Conservation (phyloP, 2,329 filamentous ascomycete species). For the Thelonectria blattea region DNA sequence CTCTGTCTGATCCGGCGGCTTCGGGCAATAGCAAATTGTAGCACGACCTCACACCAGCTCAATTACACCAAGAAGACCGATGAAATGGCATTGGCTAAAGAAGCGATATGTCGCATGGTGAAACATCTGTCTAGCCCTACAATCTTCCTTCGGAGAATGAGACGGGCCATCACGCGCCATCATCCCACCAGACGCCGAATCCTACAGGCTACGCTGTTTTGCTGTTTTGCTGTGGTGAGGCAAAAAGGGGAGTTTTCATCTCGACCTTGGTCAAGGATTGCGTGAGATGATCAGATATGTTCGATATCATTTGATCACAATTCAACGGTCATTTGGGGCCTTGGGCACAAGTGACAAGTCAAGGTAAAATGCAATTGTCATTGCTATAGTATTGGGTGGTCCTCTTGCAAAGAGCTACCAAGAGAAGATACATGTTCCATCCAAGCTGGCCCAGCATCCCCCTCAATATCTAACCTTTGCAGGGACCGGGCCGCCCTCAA, state of each 20-base stretch:
- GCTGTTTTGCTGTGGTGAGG: neutral
- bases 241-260: neutral
- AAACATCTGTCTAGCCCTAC: slow-evolving; percentile 13
- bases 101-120: slow-evolving; percentile 2
- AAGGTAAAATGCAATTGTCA: neutral
- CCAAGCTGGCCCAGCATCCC: neutral
- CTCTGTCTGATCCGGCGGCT: neutral
- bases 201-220: neutral
- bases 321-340: no score
- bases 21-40: no score
- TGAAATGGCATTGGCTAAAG: no score
- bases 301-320: no score
- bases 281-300: neutral
- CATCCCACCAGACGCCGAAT: neutral
- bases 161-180: neutral
- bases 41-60: neutral
- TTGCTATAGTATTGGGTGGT: neutral
- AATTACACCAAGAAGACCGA: no score
- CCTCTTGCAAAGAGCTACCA: neutral
- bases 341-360: no score
- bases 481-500: neutral
- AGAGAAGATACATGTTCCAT: neutral
- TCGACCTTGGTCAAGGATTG: neutral
- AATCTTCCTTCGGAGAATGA: slow-evolving; percentile 1
- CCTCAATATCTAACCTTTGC: neutral